Evolutionary conservation across 345 rosid genomes (phyloP).

Genomic region (Tarenaya hassleriana): DNA sequence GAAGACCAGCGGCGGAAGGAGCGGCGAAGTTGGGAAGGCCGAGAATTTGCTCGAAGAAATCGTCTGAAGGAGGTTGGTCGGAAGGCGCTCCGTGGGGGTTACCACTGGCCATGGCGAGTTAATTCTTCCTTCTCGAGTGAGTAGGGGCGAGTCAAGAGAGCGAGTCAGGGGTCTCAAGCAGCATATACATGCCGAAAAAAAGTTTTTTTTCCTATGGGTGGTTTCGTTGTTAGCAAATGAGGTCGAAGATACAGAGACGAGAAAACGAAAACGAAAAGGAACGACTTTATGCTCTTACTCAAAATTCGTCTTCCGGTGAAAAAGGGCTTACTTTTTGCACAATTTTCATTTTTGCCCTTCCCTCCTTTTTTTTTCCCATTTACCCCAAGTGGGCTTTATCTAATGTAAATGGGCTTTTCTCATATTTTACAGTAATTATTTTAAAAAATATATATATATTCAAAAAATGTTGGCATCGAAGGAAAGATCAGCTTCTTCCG

Average conservation of each 20-base stretch:
- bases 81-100: constrained; percentile 47
- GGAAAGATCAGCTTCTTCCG: constrained; percentile 18
- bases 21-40: constrained; percentile 59
- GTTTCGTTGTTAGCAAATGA: constrained; percentile 21
- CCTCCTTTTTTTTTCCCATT: constrained; percentile 12
- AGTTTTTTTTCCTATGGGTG: constrained; percentile 3
- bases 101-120: constrained; percentile 55
- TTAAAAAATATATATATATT: neutral
- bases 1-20: constrained; percentile 47
- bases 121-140: constrained; percentile 18
- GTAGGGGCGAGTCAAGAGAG: constrained; percentile 24
- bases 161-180: constrained; percentile 21
- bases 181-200: constrained; percentile 38
- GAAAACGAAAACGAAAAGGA: constrained; percentile 25
- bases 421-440: neutral
- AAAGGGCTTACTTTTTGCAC: constrained; percentile 21
- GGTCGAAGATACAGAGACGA: constrained; percentile 28
- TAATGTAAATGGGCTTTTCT: neutral
- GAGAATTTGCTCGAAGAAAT: constrained; percentile 89
- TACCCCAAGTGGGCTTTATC: neutral
- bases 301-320: constrained; percentile 11
- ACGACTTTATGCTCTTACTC: constrained; percentile 31
- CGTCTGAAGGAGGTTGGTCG: constrained; percentile 52
- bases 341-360: constrained; percentile 29
- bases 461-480: too few relatives aligned